Evolutionary conservation across 2,329 filamentous ascomycete species (phyloP).

Genomic region (Aspergillus texensis): DNA sequence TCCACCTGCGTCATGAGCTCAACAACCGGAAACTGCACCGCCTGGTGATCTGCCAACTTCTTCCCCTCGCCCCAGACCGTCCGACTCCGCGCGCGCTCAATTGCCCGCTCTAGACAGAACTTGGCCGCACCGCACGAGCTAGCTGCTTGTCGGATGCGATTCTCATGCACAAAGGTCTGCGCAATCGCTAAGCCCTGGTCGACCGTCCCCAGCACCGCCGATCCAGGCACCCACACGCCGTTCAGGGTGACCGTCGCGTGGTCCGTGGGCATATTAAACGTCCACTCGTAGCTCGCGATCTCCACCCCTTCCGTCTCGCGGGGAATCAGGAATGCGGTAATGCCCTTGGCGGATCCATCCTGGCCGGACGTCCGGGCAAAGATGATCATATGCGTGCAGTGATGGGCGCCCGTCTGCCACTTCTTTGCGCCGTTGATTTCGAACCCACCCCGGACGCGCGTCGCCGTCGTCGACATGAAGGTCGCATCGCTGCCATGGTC

Average conservation of each 20-base stretch:
- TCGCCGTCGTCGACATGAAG: not conserved
- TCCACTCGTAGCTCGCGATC: not conserved
- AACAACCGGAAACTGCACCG: not conserved
- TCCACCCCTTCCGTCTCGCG: not conserved
- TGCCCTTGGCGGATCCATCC: not conserved
- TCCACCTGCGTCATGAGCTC: not conserved
- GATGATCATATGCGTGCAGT: constrained; percentile 63
- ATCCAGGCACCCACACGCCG: not conserved
- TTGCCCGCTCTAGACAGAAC: constrained; percentile 56
- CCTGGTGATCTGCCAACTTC: not conserved
- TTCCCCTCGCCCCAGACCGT: not conserved
- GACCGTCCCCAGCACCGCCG: constrained; percentile 53
- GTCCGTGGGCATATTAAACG: not conserved
- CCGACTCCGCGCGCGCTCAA: not conserved
- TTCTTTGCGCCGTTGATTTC: constrained; percentile 62
- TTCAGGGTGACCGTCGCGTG: not conserved
- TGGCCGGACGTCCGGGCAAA: constrained; percentile 61
- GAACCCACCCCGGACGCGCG: not conserved
- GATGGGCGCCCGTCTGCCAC: constrained; percentile 68
- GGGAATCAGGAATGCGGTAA: not conserved
- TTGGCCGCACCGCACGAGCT: constrained; percentile 52
- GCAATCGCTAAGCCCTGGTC: constrained; percentile 62
- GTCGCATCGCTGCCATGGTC: not conserved
- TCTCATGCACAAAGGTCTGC: constrained; percentile 68
- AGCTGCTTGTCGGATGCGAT: constrained; percentile 66